phyloP scores from a whole-genome alignment of 225 moss, liverwort and hornwort genomes.

The Marchantia paleacea region DNA sequence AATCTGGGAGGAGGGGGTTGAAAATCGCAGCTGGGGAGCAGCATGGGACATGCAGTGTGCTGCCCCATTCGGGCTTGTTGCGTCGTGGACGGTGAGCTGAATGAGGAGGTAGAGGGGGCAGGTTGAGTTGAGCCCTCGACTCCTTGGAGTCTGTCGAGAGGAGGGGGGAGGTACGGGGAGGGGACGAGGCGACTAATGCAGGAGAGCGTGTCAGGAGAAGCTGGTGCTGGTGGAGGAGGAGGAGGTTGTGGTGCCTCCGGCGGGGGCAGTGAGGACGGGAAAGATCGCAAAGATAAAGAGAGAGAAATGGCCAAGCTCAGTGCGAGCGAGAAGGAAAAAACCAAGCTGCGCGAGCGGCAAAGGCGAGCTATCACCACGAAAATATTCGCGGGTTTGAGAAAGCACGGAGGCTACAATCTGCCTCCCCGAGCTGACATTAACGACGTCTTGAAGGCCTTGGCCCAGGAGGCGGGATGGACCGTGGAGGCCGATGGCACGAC shows the following conservation, averaged over 20 bases:
- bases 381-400: constrained; percentile 95
- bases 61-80: constrained; percentile 11
- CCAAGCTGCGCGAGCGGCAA: constrained; percentile 93
- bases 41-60: constrained; percentile 27
- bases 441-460: constrained; percentile 89
- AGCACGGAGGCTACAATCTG: constrained; percentile 98
- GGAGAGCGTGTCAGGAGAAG: constrained; percentile 37
- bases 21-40: constrained; percentile 5
- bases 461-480: constrained; percentile 96
- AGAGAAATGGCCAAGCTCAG: constrained; percentile 95
- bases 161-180: neutral
- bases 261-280: constrained; percentile 22
- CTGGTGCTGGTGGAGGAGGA: constrained; percentile 26
- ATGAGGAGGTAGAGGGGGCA: constrained; percentile 20
- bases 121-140: constrained; percentile 19
- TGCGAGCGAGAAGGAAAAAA: constrained; percentile 99
- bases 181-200: constrained; percentile 44
- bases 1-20: neutral
- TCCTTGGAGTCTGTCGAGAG: neutral
- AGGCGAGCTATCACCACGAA: constrained; percentile 97
- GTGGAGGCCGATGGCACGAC: constrained; percentile 98
- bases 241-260: neutral
- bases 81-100: constrained; percentile 24
- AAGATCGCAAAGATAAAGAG: constrained; percentile 29
- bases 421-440: constrained; percentile 97